Conservation (phyloP, 192 early-diverging fungal species). For the Backusella sp. region DNA sequence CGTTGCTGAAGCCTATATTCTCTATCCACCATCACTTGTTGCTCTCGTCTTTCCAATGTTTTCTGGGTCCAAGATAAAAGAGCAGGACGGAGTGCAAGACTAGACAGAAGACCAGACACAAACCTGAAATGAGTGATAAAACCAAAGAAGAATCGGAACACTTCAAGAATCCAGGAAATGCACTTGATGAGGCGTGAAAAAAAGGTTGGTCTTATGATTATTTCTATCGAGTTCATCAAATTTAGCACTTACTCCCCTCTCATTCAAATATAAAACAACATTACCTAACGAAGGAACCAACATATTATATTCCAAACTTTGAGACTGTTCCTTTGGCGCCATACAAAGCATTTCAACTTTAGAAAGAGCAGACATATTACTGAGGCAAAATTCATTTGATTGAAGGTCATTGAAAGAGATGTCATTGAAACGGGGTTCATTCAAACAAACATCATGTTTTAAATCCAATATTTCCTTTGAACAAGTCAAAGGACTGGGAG, state of each 20-base stretch:
- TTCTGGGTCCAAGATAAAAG: not conserved
- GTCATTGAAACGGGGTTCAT: not conserved
- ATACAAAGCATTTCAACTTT: not conserved
- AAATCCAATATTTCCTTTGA: not conserved
- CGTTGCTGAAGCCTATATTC: not conserved
- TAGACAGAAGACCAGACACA: not conserved
- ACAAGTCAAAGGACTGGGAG: not conserved
- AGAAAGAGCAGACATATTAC: no score
- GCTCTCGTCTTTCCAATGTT: not conserved
- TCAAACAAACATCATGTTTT: not conserved
- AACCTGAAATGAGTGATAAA: not conserved
- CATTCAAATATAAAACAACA: no score
- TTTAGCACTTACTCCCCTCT: no score
- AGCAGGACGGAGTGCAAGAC: not conserved
- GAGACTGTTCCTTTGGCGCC: no score
- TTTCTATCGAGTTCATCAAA: no score
- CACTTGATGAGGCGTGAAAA: not conserved
- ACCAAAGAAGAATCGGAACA: not conserved
- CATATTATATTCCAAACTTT: no score
- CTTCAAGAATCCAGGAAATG: not conserved
- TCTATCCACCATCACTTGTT: not conserved
- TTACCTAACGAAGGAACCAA: no score
- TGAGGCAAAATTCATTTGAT: no score
- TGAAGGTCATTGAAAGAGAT: not conserved
- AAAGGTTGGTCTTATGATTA: no score